Base-by-base conservation (phyloP, 306 rosid genomes). In the Quercus suber region DNA sequence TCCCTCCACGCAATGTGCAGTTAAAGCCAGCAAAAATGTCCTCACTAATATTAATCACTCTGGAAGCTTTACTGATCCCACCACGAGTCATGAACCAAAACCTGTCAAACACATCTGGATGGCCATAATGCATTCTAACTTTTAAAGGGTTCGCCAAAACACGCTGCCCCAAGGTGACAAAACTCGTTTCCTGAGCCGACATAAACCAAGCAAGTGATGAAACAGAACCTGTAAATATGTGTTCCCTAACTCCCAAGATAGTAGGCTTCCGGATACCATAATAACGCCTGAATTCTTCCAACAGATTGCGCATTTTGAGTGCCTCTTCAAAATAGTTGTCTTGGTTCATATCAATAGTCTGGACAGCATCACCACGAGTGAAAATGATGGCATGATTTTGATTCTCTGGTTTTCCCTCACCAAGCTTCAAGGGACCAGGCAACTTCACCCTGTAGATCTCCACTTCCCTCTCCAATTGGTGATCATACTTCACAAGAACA, bases 281-380 rank as follows among this genome's bases (percentile, higher is more conserved):
- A 81, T 82, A 69, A 58, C 31, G 61, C 73, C 72, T 86, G 70
- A 55, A 94, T 77, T 94, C 97, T 83, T 94, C 96, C 83, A 92
- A 75, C 18, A 92, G 89, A 80, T 94, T 93, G 78, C 98, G 71
- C 80, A 91, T 90, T 77, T 93, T 93, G 74, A 94, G 94, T 19
- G 97, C 97, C 89, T 94, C 98, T 82, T 94, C 98, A 71, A 94
- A 94, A 83, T 94, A 94, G 79, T 87, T 94, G 81, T 94, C 98
- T 71, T 94, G 97, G 89, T 94, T 92, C 98, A 94, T 94, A 74
- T 94, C 98, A 78, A 94, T 94, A 8, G 97, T 85, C 85, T 94
- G 98, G 78, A 94, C 84, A 35, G 97, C 98, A 81, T 94, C 97
- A n/a, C 97, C 98, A 11, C 97, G 96, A 25, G 98, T 94, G 86